These are phyloP conservation scores for Boletus reticuloceps DNA, from an alignment of 768 basidiomycete species.

Conservation along the genomic window DNA sequence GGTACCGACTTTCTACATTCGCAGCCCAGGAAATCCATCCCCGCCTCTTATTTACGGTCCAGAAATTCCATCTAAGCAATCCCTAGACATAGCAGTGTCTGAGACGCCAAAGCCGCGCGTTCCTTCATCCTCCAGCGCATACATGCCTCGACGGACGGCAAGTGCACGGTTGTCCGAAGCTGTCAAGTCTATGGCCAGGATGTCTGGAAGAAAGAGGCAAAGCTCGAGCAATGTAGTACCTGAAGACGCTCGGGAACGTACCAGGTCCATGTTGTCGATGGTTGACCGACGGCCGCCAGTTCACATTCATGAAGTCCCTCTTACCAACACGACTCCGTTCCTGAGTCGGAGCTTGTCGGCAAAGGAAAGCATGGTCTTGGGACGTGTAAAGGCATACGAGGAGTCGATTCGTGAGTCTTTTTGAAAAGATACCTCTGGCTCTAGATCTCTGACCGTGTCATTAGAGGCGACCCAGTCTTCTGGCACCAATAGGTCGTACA, in stretches of 20 bases:
- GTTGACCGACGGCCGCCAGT: slow-evolving; percentile 11
- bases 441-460: not conserved
- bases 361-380: slow-evolving; percentile 30
- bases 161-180: slow-evolving; percentile 20
- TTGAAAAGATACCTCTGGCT: not conserved
- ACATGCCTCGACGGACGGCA: slow-evolving; percentile 16
- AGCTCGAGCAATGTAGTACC: slow-evolving; percentile 4
- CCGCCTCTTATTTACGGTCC: slow-evolving; percentile 16
- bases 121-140: slow-evolving; percentile 5
- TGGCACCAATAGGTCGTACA: slow-evolving; percentile 2
- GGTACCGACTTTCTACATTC: too few relatives aligned
- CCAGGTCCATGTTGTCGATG: slow-evolving; percentile 12
- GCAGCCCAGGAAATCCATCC: too few relatives aligned
- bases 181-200: slow-evolving; percentile 21
- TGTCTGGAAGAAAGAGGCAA: slow-evolving; percentile 18
- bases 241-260: slow-evolving; percentile 1
- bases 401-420: slow-evolving; percentile 18
- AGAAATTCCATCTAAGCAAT: slow-evolving; percentile 5
- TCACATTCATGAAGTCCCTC: not conserved
- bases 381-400: slow-evolving; percentile 29
- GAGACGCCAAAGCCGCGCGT: slow-evolving; percentile 16
- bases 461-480: not conserved
- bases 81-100: slow-evolving; percentile 7
- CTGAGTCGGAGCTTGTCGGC: not conserved
- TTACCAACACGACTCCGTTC: not conserved